Evolutionary conservation across 2,329 filamentous ascomycete genomes (phyloP).

Genomic region (Dactylella cylindrospora): DNA sequence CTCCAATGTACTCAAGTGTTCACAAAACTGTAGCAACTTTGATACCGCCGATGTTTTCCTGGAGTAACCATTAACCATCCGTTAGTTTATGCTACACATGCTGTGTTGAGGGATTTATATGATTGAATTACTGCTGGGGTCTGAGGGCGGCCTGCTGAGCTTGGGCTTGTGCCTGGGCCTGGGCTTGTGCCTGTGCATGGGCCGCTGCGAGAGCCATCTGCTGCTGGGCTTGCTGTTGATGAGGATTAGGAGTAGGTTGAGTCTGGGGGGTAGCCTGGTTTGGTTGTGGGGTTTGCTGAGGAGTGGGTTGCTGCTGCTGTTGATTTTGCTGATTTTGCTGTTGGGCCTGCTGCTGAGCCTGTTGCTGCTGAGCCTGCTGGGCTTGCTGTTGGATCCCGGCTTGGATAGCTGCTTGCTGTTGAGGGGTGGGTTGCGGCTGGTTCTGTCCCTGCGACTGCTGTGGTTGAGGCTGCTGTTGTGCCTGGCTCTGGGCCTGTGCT

Average conservation of each 20-base stretch:
- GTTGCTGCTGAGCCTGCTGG: conserved; percentile 51
- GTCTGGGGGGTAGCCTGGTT: conserved; percentile 48
- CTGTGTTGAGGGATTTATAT: conserved; percentile 48
- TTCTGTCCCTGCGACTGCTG: conserved; percentile 44
- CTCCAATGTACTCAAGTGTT: conserved; percentile 62
- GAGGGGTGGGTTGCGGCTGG: conserved; percentile 50
- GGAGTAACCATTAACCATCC: conserved; percentile 52
- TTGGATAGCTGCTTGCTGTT: conserved; percentile 50
- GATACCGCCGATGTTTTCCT: conserved; percentile 61
- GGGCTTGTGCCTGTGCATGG: conserved; percentile 46
- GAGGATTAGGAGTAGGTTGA: conserved; percentile 51
- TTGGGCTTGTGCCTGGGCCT: conserved; percentile 51
- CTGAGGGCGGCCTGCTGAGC: conserved; percentile 51
- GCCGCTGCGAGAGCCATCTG: conserved; percentile 49
- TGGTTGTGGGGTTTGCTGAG: conserved; percentile 51
- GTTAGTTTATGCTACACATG: conserved; percentile 48
- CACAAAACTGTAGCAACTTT: conserved; percentile 65
- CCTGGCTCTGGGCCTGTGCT: conserved; percentile 28
- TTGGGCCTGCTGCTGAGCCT: conserved; percentile 54
- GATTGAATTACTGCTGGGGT: conserved; percentile 50
- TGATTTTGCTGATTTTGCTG: conserved; percentile 53
- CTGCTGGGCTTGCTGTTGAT: conserved; percentile 52
- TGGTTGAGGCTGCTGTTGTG: conserved; percentile 46
- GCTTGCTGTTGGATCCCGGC: conserved; percentile 45
- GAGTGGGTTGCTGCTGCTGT: conserved; percentile 52